Evolutionary conservation across 2,329 filamentous ascomycete species (phyloP), one percentile per base, ranked within the genome.

Genomic region (Aspergillus sp.): DNA sequence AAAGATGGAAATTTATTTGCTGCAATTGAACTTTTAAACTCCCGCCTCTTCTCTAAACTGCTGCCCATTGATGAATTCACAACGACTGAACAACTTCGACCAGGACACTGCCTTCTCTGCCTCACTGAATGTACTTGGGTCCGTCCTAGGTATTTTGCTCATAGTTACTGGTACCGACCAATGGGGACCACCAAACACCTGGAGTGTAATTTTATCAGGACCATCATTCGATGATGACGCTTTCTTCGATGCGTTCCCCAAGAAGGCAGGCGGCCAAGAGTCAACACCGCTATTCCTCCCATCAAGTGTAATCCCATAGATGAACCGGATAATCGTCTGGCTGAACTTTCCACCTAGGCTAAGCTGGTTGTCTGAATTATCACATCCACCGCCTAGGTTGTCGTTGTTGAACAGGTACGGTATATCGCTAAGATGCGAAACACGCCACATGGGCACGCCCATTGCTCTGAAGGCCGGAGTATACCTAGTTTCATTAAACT

Each of bases 361-460:
- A 20, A 56, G 50, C n/a, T 63, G 55, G 2, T 19, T 27, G 2
- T 22, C 45, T 3, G 63, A 65, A 22, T 62, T 63, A 44, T 64
- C 48, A 30, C 27, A 30, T 3, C 45, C 49, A 53, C 56, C 48
- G 1, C 33, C 34, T 4, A 66, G 46, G 22, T 57, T 27, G 5
- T 44, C 37, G 7, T 50, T 51, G 27, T 68, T 69, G 33, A 72
- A 47, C 12, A 70, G 63, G 40, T 73, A 73, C 0, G 71, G 71
- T 22, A 74, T 72, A 61, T 73, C 70, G 39, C 67, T 70, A 7
- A 73, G 62, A 45, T 74, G 72, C 5, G 68, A 63, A 2, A 73
- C 70, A 15, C 68, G 62, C 72, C 70, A 74, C 64, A 70, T 67
- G 1, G 69, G 63, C 4, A 73, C 68, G 1, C 69, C 69, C 70